phyloP scores from a whole-genome alignment of 1,284 basidiomycete genomes.

The Cryptococcus jaspeensis region DNA sequence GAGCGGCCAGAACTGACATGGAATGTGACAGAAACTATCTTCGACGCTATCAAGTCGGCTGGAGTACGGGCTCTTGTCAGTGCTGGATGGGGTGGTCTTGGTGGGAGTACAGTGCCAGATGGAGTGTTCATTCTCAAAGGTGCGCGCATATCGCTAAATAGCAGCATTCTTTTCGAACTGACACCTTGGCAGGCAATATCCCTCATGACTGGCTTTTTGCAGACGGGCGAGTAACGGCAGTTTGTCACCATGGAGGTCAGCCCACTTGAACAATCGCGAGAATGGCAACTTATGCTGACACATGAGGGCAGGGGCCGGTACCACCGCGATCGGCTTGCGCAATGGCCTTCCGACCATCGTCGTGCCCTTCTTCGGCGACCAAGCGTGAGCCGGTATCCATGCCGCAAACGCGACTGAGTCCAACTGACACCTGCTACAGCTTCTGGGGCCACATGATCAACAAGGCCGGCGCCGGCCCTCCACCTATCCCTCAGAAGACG shows the following conservation, averaged over 20 bases:
- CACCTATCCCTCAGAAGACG: slow-evolving; percentile 60
- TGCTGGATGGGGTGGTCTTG: slow-evolving; percentile 65
- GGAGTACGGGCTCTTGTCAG: slow-evolving; percentile 62
- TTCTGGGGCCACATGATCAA: slow-evolving; percentile 63
- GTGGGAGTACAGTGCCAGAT: slow-evolving; percentile 55
- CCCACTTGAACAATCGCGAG: neutral
- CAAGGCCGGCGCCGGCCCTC: slow-evolving; percentile 63
- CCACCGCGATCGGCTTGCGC: slow-evolving; percentile 63
- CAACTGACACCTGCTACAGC: slow-evolving; percentile 7
- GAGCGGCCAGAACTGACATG: slow-evolving; percentile 45
- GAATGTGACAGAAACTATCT: slow-evolving; percentile 55
- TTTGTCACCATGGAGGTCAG: slow-evolving; percentile 66
- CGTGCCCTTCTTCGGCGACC: slow-evolving; percentile 70
- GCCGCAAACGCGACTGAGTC: neutral
- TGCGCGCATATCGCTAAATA: slow-evolving; percentile 4
- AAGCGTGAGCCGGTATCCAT: slow-evolving; percentile 47
- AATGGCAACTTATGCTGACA: slow-evolving; percentile 7
- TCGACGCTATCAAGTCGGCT: slow-evolving; percentile 59
- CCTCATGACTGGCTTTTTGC: slow-evolving; percentile 73
- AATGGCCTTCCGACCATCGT: slow-evolving; percentile 66
- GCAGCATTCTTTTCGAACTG: slow-evolving; percentile 7
- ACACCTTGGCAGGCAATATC: slow-evolving; percentile 54
- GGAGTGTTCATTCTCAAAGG: slow-evolving; percentile 60
- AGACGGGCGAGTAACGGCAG: slow-evolving; percentile 58
- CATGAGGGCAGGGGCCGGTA: slow-evolving; percentile 57